Base-by-base conservation (phyloP, 805 yeast species). In the Suhomyces vadensis region DNA sequence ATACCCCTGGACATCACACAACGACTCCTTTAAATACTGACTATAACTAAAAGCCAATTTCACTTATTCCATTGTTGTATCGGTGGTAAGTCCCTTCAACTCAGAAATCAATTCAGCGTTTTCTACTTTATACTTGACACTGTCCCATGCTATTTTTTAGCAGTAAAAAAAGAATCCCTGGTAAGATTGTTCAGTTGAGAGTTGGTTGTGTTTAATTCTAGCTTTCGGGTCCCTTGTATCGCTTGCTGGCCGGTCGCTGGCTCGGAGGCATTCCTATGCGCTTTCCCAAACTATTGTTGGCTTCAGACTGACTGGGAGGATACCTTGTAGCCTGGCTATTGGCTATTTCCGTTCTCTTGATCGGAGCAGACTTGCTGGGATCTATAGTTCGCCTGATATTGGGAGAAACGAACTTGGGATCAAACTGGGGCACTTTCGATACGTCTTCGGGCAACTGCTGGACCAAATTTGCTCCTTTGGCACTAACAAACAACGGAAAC, bases 331-430 rank as follows among this genome's bases (percentile, higher is more conserved):
- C 9, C 27, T 19, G 24, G n/a, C 24, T 33, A 14, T 19, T 33
- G 13, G 17, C 11, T 11, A 23, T 19, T n/a, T 45, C 51, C 11
- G 58, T 39, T 23, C 82, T 65, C 46, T 77, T 78, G 2, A 85
- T 69, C 2, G 86, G 90, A 3, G 80, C 77, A 0, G 91, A 85
- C 45, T 77, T 81, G 1, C 75, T 72, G 37, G 84, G 92, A 59
- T 86, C 90, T 10, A 84, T 69, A 0, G 85, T 82, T 14, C 73
- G 60, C 35, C 69, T 56, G 43, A 81, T 77, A 50, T 72, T 75
- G 10, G 49, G 53, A 74, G 77, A 5, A 79, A 79, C 35, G 77
- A 79, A 42, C 76, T 78, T 56, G 29, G 72, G 61, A 48, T 81
- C 78, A 49, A 74, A 79, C 41, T 75, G 78, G 0, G 86, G 81